Percentiles rank a stretch among this genome's conserved stretches.
phyloP scores from a whole-genome alignment of 2,329 filamentous ascomycete species.

The Botrytis hyacinthi region DNA sequence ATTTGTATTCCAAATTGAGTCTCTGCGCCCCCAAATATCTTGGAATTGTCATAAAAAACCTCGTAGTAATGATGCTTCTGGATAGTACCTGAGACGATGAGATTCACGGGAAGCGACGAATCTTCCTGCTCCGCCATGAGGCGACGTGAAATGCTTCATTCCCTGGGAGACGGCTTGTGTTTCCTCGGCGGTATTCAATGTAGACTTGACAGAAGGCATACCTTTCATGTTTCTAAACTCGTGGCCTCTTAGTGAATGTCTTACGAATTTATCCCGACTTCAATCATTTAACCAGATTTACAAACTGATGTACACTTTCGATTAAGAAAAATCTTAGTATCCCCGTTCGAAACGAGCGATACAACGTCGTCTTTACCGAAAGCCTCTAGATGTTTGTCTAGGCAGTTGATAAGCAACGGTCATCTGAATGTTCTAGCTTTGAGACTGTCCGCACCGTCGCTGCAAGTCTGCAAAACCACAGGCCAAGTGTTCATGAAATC shows the following conservation, averaged over 20 bases:
- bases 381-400: neutral
- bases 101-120: neutral
- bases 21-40: neutral
- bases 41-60: neutral
- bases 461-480: neutral
- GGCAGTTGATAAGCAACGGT: neutral
- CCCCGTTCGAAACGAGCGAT: neutral
- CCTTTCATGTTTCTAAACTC: neutral
- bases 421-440: conserved; percentile 8
- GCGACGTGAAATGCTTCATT: neutral
- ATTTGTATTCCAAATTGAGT: neutral
- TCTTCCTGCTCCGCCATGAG: neutral
- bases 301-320: neutral
- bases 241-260: neutral
- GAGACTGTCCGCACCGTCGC: neutral
- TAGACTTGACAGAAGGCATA: neutral
- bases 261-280: neutral
- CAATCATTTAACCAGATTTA: neutral
- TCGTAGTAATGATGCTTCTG: neutral
- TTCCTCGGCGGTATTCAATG: neutral
- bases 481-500: conserved; percentile 11
- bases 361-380: neutral
- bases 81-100: conserved; percentile 7
- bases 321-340: neutral
- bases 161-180: neutral